Evolutionary conservation across 345 rosid species (phyloP).

Genomic region (Murraya paniculata): DNA sequence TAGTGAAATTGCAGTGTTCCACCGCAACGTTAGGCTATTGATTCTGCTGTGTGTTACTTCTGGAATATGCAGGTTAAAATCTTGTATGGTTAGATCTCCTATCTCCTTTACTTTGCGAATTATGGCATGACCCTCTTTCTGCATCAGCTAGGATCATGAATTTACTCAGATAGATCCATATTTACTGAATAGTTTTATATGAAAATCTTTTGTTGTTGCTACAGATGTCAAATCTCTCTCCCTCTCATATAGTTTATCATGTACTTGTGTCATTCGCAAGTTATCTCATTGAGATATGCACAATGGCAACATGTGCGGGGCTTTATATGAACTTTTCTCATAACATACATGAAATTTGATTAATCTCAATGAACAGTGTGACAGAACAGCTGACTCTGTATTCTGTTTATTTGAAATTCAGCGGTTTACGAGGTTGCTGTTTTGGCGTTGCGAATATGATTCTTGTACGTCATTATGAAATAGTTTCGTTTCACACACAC

Average conservation of each 20-base stretch:
- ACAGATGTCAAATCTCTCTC: not conserved
- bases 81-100: constrained; percentile 69
- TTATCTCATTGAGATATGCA: not conserved
- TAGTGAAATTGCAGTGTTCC: constrained; percentile 69
- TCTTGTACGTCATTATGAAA: constrained; percentile 64
- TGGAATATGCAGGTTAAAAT: constrained; percentile 95
- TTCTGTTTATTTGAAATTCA: constrained; percentile 43
- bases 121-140: constrained; percentile 2
- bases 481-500: not conserved
- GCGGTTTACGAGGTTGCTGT: constrained; percentile 92
- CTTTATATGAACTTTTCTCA: not conserved
- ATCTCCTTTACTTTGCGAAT: constrained; percentile 25
- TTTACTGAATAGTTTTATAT: not conserved
- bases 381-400: constrained; percentile 26
- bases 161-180: not conserved
- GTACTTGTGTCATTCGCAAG: not conserved
- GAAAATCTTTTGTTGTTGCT: not conserved
- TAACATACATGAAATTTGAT: constrained; percentile 12
- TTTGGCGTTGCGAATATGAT: constrained; percentile 97
- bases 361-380: constrained; percentile 11
- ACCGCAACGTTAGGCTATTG: constrained; percentile 62
- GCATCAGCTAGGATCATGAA: not conserved
- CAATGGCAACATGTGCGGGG: not conserved
- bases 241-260: not conserved
- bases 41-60: constrained; percentile 64